Evolutionary conservation across 2,329 filamentous ascomycete genomes (phyloP).

Genomic region (Incumbomyces delicatus): DNA sequence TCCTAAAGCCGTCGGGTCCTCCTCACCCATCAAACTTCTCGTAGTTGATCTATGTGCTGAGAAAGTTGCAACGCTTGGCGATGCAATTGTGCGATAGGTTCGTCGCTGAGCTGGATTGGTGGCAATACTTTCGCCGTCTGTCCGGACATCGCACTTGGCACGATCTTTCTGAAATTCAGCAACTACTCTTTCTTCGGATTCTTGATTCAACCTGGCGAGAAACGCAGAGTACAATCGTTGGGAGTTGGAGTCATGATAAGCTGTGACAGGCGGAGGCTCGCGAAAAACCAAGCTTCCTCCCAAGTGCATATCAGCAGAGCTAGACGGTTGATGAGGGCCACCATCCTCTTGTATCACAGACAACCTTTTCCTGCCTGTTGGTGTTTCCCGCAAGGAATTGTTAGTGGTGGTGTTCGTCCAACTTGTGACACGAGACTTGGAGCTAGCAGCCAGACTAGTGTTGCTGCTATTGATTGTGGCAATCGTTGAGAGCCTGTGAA

Average conservation of each 20-base stretch:
- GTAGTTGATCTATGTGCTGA: background rate
- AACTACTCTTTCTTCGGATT: slow-evolving; percentile 20
- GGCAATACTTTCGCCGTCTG: slow-evolving; percentile 9
- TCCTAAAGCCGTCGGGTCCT: slow-evolving; percentile 5
- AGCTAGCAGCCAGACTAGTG: slow-evolving; percentile 17
- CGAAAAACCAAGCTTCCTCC: slow-evolving; percentile 24
- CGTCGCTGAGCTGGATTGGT: slow-evolving; percentile 11
- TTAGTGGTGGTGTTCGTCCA: slow-evolving; percentile 37
- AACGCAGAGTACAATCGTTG: slow-evolving; percentile 35
- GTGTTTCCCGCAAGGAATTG: slow-evolving; percentile 28
- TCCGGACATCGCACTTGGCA: too few relatives aligned
- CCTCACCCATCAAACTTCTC: slow-evolving; percentile 6
- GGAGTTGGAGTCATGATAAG: slow-evolving; percentile 25
- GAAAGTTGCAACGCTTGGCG: background rate
- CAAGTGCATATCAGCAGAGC: slow-evolving; percentile 21
- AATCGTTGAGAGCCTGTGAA: slow-evolving; percentile 11
- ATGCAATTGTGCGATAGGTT: slow-evolving; percentile 14
- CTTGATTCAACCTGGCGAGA: slow-evolving; percentile 30
- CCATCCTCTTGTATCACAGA: slow-evolving; percentile 37
- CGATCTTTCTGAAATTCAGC: too few relatives aligned
- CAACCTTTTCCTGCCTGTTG: slow-evolving; percentile 28
- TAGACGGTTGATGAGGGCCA: slow-evolving; percentile 23
- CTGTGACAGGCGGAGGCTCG: slow-evolving; percentile 20
- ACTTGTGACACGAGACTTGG: slow-evolving; percentile 37
- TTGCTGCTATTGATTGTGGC: slow-evolving; percentile 11